phyloP scores from a whole-genome alignment of 2,329 filamentous ascomycete genomes.

The Pseudogymnoascus sp. region DNA sequence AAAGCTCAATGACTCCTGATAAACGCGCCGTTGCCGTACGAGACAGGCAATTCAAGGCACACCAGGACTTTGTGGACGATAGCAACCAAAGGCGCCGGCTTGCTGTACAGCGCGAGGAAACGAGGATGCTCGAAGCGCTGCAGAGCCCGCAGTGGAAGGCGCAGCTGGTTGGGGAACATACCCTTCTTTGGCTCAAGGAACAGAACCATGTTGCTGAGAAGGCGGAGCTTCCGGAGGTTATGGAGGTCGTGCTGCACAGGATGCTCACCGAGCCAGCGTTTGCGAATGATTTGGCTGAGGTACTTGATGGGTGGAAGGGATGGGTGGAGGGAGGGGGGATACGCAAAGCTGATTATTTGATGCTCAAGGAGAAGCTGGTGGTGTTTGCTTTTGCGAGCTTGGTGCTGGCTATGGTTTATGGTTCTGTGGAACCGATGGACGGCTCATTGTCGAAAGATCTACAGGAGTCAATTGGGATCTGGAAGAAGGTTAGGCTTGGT shows the following conservation, averaged over 20 bases:
- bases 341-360: conserved; percentile 35
- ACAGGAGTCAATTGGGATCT: conserved; percentile 46
- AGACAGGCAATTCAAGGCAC: conserved; percentile 36
- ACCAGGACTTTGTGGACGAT: conserved; percentile 37
- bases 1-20: conserved; percentile 35
- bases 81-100: conserved; percentile 35
- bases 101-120: conserved; percentile 36
- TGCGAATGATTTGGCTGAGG: conserved; percentile 31
- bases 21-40: conserved; percentile 34
- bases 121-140: conserved; percentile 40
- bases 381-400: conserved; percentile 41
- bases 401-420: conserved; percentile 39
- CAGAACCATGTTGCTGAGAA: conserved; percentile 22
- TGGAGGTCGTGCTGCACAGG: conserved; percentile 39
- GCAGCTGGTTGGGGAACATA: conserved; percentile 37
- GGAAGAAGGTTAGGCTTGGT: conserved; percentile 44
- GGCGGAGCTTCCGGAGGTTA: conserved; percentile 32
- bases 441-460: conserved; percentile 43
- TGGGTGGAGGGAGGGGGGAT: conserved; percentile 49
- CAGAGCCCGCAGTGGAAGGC: conserved; percentile 46
- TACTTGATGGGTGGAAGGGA: conserved; percentile 44
- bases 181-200: conserved; percentile 36
- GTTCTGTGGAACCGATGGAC: conserved; percentile 36
- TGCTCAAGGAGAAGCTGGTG: conserved; percentile 31
- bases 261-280: conserved; percentile 44